A percentile compares a stretch with the other conserved stretches of the same genome.
Evolutionary conservation across 1,139 yeast genomes (phyloP).

Genomic region (Blastobotrys malaysiensis): DNA sequence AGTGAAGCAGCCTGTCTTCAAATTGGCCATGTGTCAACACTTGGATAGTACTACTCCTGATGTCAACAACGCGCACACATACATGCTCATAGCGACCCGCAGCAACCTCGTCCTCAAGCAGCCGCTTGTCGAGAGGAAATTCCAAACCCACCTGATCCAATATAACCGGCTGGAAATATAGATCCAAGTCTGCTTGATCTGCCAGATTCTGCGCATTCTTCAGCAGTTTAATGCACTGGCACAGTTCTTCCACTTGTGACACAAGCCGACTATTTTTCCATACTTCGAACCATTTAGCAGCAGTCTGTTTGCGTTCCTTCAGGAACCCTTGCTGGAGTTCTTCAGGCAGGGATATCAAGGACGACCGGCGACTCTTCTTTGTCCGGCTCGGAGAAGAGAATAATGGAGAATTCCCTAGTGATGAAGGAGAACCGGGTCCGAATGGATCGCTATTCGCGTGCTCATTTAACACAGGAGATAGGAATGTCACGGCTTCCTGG

Average conservation of each 20-base stretch:
- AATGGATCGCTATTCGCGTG: background rate
- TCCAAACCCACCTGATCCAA: conserved; percentile 15
- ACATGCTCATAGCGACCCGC: conserved; percentile 10
- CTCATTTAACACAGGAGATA: background rate
- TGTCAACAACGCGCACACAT: conserved; percentile 24
- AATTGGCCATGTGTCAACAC: conserved; percentile 9
- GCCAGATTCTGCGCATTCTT: conserved; percentile 23
- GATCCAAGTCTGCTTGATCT: conserved; percentile 13
- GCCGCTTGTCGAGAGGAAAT: conserved; percentile 10
- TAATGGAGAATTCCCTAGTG: background rate
- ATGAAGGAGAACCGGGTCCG: background rate
- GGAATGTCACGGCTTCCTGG: background rate
- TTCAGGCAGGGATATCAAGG: background rate
- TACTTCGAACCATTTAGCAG: background rate
- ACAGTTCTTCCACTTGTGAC: conserved; percentile 14
- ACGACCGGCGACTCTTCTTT: background rate
- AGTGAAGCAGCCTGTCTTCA: background rate
- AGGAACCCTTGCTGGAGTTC: background rate
- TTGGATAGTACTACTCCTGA: conserved; percentile 13
- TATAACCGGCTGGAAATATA: conserved; percentile 24
- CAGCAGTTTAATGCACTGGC: conserved; percentile 15
- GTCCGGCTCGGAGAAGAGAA: background rate
- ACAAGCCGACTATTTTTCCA: conserved; percentile 16
- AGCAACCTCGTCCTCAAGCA: conserved; percentile 11
- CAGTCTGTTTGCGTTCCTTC: background rate